phyloP scores from a whole-genome alignment of 768 basidiomycete genomes.

The Boletus speciosus region DNA sequence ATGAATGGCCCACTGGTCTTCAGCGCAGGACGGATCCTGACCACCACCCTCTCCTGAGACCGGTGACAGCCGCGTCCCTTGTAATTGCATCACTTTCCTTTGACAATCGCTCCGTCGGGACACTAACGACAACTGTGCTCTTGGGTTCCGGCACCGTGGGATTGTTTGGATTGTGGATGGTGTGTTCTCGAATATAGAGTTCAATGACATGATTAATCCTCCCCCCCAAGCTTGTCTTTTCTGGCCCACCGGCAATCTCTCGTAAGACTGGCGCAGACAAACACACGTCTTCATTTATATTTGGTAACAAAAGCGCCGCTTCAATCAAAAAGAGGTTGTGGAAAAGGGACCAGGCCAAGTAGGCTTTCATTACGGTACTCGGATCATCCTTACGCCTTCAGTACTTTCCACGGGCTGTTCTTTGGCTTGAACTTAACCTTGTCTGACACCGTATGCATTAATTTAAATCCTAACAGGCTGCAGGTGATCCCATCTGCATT shows the following conservation, averaged over 20 bases:
- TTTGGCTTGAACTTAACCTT: constrained; percentile 29
- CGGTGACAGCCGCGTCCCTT: constrained; percentile 52
- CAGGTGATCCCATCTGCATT: constrained; percentile 17
- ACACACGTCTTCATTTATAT: constrained; percentile 74
- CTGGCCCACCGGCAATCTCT: constrained; percentile 52
- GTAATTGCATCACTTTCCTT: constrained; percentile 63
- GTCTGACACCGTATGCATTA: constrained; percentile 14
- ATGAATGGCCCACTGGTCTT: constrained; percentile 31
- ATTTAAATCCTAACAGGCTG: constrained; percentile 11
- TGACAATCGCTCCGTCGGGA: constrained; percentile 55
- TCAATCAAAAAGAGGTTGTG: constrained; percentile 58
- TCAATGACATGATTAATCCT: constrained; percentile 13
- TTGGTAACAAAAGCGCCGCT: constrained; percentile 69
- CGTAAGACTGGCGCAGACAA: constrained; percentile 81
- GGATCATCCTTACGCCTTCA: constrained; percentile 14
- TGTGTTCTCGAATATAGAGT: constrained; percentile 35
- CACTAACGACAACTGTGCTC: constrained; percentile 51
- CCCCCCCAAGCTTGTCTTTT: constrained; percentile 53
- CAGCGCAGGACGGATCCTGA: constrained; percentile 25
- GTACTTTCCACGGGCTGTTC: constrained; percentile 4
- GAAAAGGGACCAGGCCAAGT: constrained; percentile 40
- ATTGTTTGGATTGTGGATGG: constrained; percentile 70
- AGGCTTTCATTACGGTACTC: constrained; percentile 15
- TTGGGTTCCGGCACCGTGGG: constrained; percentile 50
- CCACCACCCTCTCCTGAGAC: constrained; percentile 60